phyloP scores from a whole-genome alignment of 768 basidiomycete genomes.

The Calocera cornea region DNA sequence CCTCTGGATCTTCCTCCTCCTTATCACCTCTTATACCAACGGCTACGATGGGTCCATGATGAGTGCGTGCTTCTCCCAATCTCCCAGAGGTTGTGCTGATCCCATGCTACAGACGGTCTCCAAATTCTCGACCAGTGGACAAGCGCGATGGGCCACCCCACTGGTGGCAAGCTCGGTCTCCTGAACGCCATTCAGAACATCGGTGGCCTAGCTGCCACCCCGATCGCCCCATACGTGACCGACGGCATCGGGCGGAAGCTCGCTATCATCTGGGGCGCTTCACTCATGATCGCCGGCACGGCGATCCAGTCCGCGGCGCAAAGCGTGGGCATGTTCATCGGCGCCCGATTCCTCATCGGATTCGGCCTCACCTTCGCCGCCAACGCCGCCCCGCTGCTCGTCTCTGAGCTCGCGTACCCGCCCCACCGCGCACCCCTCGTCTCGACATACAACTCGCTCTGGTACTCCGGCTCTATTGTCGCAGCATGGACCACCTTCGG shows the following conservation, averaged over 20 bases:
- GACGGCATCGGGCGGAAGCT: conserved; percentile 49
- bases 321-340: conserved; percentile 40
- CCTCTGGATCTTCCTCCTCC: conserved; percentile 43
- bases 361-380: conserved; percentile 47
- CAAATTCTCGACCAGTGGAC: conserved; percentile 57
- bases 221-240: conserved; percentile 46
- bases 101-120: conserved; percentile 34
- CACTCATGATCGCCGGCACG: conserved; percentile 53
- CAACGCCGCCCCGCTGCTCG: conserved; percentile 35
- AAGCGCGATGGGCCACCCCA: conserved; percentile 39
- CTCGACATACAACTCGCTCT: conserved; percentile 45
- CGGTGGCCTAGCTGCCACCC: conserved; percentile 42
- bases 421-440: conserved; percentile 33
- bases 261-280: conserved; percentile 45
- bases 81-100: conserved; percentile 23
- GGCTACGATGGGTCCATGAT: conserved; percentile 57
- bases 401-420: conserved; percentile 57
- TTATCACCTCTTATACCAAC: conserved; percentile 52
- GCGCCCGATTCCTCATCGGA: conserved; percentile 44
- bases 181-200: conserved; percentile 54
- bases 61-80: not conserved
- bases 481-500: conserved; percentile 37
- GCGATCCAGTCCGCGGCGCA: conserved; percentile 38
- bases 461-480: conserved; percentile 61
- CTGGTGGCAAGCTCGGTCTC: conserved; percentile 42